These are phyloP conservation scores for Cyberlindnera misumaiensis DNA, from an alignment of 805 yeast genomes.

Conservation along the genomic window DNA sequence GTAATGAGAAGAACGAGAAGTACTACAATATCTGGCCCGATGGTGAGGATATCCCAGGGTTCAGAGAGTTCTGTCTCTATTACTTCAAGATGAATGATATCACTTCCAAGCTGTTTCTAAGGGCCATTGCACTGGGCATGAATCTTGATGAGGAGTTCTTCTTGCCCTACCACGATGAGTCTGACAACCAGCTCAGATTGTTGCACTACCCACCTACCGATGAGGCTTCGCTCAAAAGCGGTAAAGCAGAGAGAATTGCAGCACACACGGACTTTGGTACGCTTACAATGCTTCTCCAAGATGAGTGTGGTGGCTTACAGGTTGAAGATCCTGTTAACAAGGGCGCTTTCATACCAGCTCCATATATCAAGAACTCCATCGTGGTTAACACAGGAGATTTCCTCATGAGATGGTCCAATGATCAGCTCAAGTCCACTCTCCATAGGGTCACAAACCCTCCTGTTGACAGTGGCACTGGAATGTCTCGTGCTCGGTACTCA, in stretches of 20 bases:
- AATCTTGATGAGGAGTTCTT: constrained; percentile 17
- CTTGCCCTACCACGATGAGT: constrained; percentile 16
- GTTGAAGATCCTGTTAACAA: too few species aligned
- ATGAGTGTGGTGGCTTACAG: constrained; percentile 22
- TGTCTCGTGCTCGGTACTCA: constrained; percentile 21
- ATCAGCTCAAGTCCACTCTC: constrained; percentile 19
- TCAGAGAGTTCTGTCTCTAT: constrained; percentile 17
- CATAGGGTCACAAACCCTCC: constrained; percentile 23
- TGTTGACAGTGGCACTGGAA: constrained; percentile 12
- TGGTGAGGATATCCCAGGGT: constrained; percentile 19
- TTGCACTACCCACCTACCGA: constrained; percentile 22
- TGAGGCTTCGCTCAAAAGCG: constrained; percentile 10
- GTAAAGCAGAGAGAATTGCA: constrained; percentile 22
- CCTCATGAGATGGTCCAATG: constrained; percentile 23
- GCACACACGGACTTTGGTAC: constrained; percentile 25
- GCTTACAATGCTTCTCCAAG: constrained; percentile 22
- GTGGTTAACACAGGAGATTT: constrained; percentile 22
- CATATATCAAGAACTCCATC: too few species aligned
- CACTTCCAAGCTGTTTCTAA: constrained; percentile 13
- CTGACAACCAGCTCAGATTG: constrained; percentile 20
- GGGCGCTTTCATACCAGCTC: too few species aligned
- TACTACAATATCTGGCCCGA: constrained; percentile 24
- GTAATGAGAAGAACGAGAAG: constrained; percentile 13
- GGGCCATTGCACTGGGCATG: constrained; percentile 22
- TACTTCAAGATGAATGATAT: constrained; percentile 14